Evolutionary conservation across 208 protist genomes (phyloP).

Genomic region (Leishmania aethiopica): DNA sequence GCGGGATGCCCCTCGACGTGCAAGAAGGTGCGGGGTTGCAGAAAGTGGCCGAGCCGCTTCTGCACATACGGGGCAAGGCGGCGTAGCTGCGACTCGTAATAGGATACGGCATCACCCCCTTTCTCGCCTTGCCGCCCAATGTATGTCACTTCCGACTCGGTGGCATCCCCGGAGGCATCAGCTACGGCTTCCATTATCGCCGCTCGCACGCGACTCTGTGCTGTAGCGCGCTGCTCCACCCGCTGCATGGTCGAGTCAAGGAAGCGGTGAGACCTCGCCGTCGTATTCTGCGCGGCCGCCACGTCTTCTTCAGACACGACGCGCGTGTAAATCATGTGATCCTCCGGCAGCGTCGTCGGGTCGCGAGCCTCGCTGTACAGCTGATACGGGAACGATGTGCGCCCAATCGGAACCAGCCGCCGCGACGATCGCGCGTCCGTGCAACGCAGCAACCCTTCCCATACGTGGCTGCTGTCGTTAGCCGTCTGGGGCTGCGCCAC

Average conservation of each 20-base stretch:
- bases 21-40: constrained; percentile 68
- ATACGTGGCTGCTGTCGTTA: constrained; percentile 39
- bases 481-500: constrained; percentile 30
- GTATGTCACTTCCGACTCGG: background rate
- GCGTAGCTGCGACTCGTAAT: constrained; percentile 61
- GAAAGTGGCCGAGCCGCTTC: constrained; percentile 64
- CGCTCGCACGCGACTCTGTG: constrained; percentile 18
- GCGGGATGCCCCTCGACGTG: constrained; percentile 58
- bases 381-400: constrained; percentile 65
- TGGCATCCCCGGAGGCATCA: background rate
- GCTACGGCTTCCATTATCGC: constrained; percentile 1
- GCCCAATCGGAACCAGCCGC: constrained; percentile 70
- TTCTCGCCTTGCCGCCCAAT: constrained; percentile 10
- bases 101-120: constrained; percentile 17
- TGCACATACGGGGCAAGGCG: constrained; percentile 46
- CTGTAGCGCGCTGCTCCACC: constrained; percentile 12
- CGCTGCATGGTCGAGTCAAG: background rate
- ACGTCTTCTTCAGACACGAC: constrained; percentile 39
- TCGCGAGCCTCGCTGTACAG: constrained; percentile 64
- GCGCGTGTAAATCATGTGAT: constrained; percentile 55
- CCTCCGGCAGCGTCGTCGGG: constrained; percentile 30
- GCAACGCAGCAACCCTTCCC: constrained; percentile 66
- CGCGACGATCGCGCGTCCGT: constrained; percentile 29
- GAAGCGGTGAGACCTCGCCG: background rate
- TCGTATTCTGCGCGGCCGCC: background rate